Conservation (phyloP, 2,329 filamentous ascomycete species). For the Trichoderma aggressivum region DNA sequence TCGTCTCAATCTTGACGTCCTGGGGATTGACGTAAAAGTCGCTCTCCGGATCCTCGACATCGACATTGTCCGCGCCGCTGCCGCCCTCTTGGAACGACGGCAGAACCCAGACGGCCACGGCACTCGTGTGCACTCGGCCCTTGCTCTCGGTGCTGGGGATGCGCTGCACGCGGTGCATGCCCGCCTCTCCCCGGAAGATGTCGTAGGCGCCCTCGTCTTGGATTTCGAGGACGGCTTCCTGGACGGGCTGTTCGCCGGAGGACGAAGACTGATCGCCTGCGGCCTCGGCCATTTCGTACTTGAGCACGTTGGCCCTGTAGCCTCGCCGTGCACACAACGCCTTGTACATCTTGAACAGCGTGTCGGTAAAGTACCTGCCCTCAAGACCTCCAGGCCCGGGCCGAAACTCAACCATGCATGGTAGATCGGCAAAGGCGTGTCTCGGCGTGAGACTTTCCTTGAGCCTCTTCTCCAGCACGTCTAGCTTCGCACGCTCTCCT, state of each 20-base stretch:
- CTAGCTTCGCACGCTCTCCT: slow-evolving; percentile 60
- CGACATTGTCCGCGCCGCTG: slow-evolving; percentile 43
- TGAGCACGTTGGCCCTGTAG: slow-evolving; percentile 65
- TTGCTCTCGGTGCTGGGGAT: slow-evolving; percentile 88
- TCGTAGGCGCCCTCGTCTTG: slow-evolving; percentile 75
- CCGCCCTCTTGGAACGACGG: slow-evolving; percentile 66
- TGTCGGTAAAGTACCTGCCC: slow-evolving; percentile 83
- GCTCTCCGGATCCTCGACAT: slow-evolving; percentile 79
- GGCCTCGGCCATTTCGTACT: slow-evolving; percentile 74
- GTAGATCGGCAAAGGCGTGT: slow-evolving; percentile 85
- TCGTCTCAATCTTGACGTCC: slow-evolving; percentile 82
- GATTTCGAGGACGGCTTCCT: slow-evolving; percentile 86
- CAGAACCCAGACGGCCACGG: slow-evolving; percentile 86
- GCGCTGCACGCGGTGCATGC: slow-evolving; percentile 92
- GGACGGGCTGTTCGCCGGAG: slow-evolving; percentile 65
- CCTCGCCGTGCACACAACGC: slow-evolving; percentile 68
- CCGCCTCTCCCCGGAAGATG: slow-evolving; percentile 78
- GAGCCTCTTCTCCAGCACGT: slow-evolving; percentile 61
- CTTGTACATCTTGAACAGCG: slow-evolving; percentile 87
- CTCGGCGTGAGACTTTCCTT: slow-evolving; percentile 77
- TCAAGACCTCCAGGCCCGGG: slow-evolving; percentile 91
- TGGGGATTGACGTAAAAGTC: slow-evolving; percentile 86
- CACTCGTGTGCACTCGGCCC: slow-evolving; percentile 89
- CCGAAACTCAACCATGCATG: slow-evolving; percentile 86
- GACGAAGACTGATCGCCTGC: slow-evolving; percentile 50